Conservation (phyloP, 2,329 filamentous ascomycete species). For the Colletotrichum lentis region DNA sequence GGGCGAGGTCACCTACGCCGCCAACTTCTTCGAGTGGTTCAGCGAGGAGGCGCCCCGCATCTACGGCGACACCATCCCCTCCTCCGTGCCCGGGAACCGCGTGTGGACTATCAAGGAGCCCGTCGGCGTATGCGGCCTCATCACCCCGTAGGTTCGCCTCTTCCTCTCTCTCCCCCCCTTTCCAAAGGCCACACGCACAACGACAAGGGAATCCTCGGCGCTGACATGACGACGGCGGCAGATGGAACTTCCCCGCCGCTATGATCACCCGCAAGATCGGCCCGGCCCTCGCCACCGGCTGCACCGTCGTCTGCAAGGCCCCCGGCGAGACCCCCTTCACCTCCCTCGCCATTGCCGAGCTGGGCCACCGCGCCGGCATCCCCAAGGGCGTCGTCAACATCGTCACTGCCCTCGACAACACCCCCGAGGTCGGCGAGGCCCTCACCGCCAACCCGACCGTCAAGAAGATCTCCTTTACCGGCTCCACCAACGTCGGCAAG, state of each 20-base stretch:
- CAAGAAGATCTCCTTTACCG: conserved; percentile 94
- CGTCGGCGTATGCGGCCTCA: conserved; percentile 82
- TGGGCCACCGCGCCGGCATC: conserved; percentile 86
- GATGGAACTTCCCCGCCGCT: conserved; percentile 85
- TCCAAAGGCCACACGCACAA: too few relatives aligned
- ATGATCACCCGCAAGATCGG: conserved; percentile 78
- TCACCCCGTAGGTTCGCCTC: conserved; percentile 67
- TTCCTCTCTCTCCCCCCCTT: too few relatives aligned
- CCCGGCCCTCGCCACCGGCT: conserved; percentile 88
- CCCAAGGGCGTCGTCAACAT: conserved; percentile 92
- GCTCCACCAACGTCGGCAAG: conserved; percentile 74
- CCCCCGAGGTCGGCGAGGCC: conserved; percentile 76
- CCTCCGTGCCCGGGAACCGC: conserved; percentile 74
- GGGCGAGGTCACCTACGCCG: conserved; percentile 76
- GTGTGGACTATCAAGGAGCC: conserved; percentile 84
- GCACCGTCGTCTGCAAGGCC: conserved; percentile 91
- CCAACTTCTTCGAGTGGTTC: conserved; percentile 83
- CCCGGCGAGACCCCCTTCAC: conserved; percentile 94
- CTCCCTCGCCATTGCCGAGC: conserved; percentile 84
- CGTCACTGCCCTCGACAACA: conserved; percentile 81
- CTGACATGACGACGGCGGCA: conserved; percentile 39
- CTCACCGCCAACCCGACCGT: conserved; percentile 80
- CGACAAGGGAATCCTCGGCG: background rate
- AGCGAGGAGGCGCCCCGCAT: conserved; percentile 77
- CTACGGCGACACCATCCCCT: conserved; percentile 79